Evolutionary conservation across 2,329 filamentous ascomycete species (phyloP).

Genomic region (Hypoxylon rubiginosum): DNA sequence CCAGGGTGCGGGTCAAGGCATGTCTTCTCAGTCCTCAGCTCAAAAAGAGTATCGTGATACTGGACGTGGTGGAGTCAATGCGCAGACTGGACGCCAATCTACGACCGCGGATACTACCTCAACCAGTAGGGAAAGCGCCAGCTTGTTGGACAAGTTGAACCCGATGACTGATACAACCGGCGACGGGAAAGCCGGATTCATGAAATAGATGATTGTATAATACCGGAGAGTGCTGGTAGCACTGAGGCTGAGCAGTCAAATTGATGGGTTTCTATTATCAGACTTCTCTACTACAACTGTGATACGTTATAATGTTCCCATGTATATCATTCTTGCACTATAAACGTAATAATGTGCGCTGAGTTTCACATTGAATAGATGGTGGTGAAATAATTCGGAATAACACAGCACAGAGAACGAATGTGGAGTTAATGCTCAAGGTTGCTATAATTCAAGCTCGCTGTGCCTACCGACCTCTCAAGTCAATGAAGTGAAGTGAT

Average conservation of each 20-base stretch:
- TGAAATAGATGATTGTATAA: constrained; percentile 56
- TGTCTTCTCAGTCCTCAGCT: constrained; percentile 14
- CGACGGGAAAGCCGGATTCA: constrained; percentile 68
- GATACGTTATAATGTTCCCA: no score
- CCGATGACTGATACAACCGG: constrained; percentile 65
- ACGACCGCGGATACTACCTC: neutral
- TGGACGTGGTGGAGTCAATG: constrained; percentile 22
- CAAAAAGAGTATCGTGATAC: constrained; percentile 14
- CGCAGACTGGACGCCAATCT: constrained; percentile 27
- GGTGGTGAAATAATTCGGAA: no score
- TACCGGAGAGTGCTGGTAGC: neutral
- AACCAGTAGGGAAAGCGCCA: constrained; percentile 56
- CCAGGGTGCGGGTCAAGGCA: neutral
- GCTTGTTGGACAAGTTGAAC: constrained; percentile 67
- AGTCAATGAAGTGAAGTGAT: no score
- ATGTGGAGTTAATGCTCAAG: no score
- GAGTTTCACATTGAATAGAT: no score
- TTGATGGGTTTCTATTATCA: neutral
- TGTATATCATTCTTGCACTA: no score
- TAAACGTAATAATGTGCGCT: no score
- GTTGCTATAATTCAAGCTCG: no score
- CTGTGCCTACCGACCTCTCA: no score
- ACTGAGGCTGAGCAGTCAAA: neutral
- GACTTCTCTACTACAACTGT: no score
- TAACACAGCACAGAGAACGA: no score